phyloP scores from a whole-genome alignment of 2,329 filamentous ascomycete genomes.

The Paramyrothecium roridum region DNA sequence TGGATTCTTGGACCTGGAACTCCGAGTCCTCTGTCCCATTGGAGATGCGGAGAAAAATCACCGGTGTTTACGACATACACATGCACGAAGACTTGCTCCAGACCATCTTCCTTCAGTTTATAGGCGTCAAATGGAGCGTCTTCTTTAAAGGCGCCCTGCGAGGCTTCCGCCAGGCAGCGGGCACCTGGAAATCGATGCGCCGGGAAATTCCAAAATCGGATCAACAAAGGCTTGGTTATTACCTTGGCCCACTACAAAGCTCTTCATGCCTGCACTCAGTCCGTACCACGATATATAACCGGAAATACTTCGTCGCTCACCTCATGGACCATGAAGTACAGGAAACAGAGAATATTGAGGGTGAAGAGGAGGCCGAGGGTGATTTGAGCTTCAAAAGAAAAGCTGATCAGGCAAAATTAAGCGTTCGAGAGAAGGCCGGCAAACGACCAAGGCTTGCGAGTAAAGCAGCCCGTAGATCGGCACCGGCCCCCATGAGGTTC shows the following conservation, averaged over 20 bases:
- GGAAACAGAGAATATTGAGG: conserved; percentile 19
- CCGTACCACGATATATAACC: conserved; percentile 27
- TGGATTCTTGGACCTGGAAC: conserved; percentile 45
- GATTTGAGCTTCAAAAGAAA: conserved; percentile 5
- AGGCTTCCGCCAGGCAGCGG: conserved; percentile 21
- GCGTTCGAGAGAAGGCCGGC: not conserved
- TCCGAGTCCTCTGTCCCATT: conserved; percentile 32
- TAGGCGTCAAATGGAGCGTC: conserved; percentile 45
- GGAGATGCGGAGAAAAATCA: conserved; percentile 44
- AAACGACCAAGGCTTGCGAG: conserved; percentile 2
- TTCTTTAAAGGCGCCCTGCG: conserved; percentile 35
- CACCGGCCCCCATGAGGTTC: not conserved
- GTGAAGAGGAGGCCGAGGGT: conserved; percentile 36
- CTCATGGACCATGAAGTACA: conserved; percentile 30
- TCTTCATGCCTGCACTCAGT: conserved; percentile 20
- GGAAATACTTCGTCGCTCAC: conserved; percentile 43
- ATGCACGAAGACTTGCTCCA: conserved; percentile 52
- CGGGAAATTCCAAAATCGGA: conserved; percentile 26
- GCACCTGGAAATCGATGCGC: conserved; percentile 31
- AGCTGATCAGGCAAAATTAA: not conserved
- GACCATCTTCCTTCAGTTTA: conserved; percentile 47
- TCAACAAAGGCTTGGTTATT: conserved; percentile 27
- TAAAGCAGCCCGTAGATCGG: conserved; percentile 2
- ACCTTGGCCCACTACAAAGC: conserved; percentile 22
- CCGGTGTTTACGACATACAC: conserved; percentile 43